phyloP scores from a whole-genome alignment of 2,329 filamentous ascomycete genomes.

The Calonectria henricotiae region DNA sequence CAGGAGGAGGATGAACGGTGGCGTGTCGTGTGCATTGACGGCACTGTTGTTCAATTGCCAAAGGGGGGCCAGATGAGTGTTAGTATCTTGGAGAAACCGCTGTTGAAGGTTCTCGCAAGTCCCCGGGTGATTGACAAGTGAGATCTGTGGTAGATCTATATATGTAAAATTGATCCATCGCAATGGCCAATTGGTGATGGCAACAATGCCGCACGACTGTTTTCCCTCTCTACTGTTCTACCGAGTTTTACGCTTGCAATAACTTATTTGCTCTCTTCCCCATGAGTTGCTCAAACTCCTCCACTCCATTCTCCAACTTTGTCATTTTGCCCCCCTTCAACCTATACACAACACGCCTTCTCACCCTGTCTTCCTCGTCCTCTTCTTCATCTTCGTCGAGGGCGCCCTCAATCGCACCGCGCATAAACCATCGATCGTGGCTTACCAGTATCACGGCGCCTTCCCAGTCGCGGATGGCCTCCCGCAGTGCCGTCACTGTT shows the following conservation, averaged over 20 bases:
- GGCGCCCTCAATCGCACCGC: conserved; percentile 72
- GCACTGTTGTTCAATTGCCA: conserved; percentile 85
- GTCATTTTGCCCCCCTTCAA: conserved; percentile 73
- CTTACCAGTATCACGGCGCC: conserved; percentile 85
- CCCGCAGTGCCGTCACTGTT: conserved; percentile 81
- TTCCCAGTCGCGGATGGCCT: conserved; percentile 77
- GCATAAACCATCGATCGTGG: conserved; percentile 88
- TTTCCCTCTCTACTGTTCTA: background rate
- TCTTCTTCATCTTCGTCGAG: conserved; percentile 58
- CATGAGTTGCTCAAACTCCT: conserved; percentile 76
- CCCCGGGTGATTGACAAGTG: conserved; percentile 42
- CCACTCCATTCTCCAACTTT: conserved; percentile 73
- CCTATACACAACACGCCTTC: conserved; percentile 73
- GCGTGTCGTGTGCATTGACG: conserved; percentile 93
- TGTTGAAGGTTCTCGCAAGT: conserved; percentile 65
- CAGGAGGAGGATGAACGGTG: conserved; percentile 80
- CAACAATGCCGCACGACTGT: too few species aligned
- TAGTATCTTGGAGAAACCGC: conserved; percentile 62
- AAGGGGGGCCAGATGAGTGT: conserved; percentile 81
- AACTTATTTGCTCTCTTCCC: conserved; percentile 72
- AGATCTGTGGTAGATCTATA: background rate
- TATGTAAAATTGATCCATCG: background rate
- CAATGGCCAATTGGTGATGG: background rate
- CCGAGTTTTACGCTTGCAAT: conserved; percentile 47
- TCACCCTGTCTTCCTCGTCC: conserved; percentile 62